Evolutionary conservation across 768 basidiomycete genomes (phyloP), one percentile per base, ranked within the genome.

Genomic region (Crucibulum laeve): DNA sequence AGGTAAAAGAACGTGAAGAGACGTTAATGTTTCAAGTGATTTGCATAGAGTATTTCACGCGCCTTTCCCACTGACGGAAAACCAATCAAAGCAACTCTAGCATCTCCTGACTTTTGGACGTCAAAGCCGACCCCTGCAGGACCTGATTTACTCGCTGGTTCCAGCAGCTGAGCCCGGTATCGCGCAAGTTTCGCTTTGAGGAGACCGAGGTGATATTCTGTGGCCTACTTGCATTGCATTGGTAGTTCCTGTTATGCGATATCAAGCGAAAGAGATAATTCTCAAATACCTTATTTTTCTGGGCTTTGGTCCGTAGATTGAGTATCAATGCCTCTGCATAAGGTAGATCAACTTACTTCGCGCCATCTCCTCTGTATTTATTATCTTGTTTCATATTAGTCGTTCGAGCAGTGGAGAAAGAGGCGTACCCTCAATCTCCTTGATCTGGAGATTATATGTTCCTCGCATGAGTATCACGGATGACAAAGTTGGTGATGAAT

Each of bases 1-100:
- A 52, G 35, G 32, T 38, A 38, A 24, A 17, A 44, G 36, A 10
- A 14, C 18, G n/a, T n/a, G n/a, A n/a, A 19, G 24, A 8, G 38
- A 18, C 18, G 28, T 26, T 6, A 8, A 8, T n/a, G 13, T 19
- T 14, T 25, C 7, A 17, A 14, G 8, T 17, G n/a, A 38, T 14
- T 4, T 17, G 25, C 34, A 11, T 21, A 4, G 28, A 21, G 33
- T 14, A 24, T 39, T 52, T 34, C 7, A 45, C 55, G 24, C 49
- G 78, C 86, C 75, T 89, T 90, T 57, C 94, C 95, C 37, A 96
- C 92, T 4, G 93, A 95, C 0, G 94, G 95, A 64, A 97, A 96
- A 6, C 95, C 94, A 36, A 96, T 96, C 43, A 96, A 68, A 17
- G 91, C 90, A 18, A 94, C 87, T 57, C 91, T 71, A 32, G 92